A percentile compares a stretch with the other conserved stretches of the same genome.
Conservation (phyloP, 2,329 filamentous ascomycete genomes). For the Drechslerella coelobrocha region DNA sequence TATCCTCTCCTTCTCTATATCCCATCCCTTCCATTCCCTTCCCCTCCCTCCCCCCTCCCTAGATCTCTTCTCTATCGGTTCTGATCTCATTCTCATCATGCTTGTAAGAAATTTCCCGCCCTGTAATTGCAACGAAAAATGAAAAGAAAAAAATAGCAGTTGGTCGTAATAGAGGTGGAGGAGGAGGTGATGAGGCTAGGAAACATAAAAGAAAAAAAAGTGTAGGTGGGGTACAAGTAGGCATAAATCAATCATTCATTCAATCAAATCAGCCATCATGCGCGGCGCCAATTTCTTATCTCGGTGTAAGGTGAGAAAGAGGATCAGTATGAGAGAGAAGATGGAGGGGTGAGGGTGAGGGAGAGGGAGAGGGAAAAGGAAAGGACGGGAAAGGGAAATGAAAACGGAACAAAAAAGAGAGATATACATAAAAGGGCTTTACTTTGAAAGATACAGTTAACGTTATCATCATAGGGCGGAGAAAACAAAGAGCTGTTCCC, state of each 20-base stretch:
- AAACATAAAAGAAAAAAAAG: too few relatives aligned
- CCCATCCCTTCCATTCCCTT: too few relatives aligned
- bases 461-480: conserved; percentile 71
- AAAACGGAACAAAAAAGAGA: conserved; percentile 25
- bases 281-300: neutral
- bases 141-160: neutral
- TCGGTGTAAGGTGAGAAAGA: neutral
- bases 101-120: neutral
- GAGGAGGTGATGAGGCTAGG: neutral
- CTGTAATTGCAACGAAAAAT: neutral
- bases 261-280: neutral
- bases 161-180: neutral
- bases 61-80: too few relatives aligned
- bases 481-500: conserved; percentile 79
- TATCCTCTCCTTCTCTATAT: too few relatives aligned
- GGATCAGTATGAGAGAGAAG: neutral
- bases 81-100: too few relatives aligned
- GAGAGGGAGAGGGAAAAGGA: neutral
- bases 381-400: conserved; percentile 12
- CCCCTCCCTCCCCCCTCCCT: too few relatives aligned
- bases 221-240: neutral
- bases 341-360: neutral
- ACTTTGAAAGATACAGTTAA: conserved; percentile 1
- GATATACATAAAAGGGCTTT: neutral
- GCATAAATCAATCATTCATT: neutral